A percentile compares a stretch with the other conserved stretches of the same genome.
phyloP scores from a whole-genome alignment of 192 early-diverging fungal species.

The Borealophlyctis nickersoniae region DNA sequence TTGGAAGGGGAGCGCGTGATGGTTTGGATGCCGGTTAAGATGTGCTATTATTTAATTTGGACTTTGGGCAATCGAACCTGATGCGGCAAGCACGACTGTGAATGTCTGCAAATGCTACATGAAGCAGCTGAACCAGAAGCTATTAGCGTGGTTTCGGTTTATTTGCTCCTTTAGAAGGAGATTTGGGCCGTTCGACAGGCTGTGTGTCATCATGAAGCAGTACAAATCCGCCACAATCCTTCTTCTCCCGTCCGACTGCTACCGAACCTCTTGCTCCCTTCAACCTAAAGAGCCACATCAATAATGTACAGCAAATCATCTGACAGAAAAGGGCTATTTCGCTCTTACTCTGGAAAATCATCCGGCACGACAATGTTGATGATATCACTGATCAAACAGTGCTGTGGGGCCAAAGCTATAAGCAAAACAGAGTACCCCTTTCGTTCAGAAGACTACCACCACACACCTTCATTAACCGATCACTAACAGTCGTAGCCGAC shows the following conservation, averaged over 20 bases:
- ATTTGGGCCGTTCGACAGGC: slow-evolving; percentile 8
- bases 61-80: too few relatives aligned
- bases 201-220: slow-evolving; percentile 20
- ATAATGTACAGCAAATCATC: background rate
- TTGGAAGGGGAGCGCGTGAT: too few relatives aligned
- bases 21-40: too few relatives aligned
- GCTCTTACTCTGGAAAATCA: slow-evolving; percentile 51
- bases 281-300: background rate
- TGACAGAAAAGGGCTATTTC: background rate
- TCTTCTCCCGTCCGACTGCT: slow-evolving; percentile 7
- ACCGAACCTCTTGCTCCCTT: slow-evolving; percentile 12
- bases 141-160: too few relatives aligned
- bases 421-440: background rate
- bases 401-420: too few relatives aligned
- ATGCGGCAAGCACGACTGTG: too few relatives aligned
- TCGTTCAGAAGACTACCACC: slow-evolving; percentile 1
- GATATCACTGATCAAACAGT: slow-evolving; percentile 54
- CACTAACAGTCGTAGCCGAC: slow-evolving; percentile 47
- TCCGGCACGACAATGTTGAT: slow-evolving; percentile 53
- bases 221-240: slow-evolving; percentile 23
- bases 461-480: slow-evolving; percentile 50
- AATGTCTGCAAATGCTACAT: too few relatives aligned
- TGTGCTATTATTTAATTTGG: too few relatives aligned
- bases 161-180: too few relatives aligned
- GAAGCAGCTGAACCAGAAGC: too few relatives aligned